Conservation (phyloP, 192 early-diverging fungal genomes). For the Umbelopsis ramanniana region DNA sequence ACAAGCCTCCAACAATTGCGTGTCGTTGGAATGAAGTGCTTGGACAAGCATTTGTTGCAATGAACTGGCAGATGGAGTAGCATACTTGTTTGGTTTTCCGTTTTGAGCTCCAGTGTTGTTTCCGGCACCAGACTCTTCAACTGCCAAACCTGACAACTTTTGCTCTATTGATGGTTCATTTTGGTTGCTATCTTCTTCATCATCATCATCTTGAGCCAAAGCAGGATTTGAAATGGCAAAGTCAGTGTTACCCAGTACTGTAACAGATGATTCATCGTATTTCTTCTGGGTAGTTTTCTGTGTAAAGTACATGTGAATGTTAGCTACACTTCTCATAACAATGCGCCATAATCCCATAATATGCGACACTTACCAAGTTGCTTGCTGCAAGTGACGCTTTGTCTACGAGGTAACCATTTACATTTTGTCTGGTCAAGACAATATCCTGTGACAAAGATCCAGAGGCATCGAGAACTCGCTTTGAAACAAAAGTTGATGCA, state of each 20-base stretch:
- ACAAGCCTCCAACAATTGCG: slow-evolving; percentile 50
- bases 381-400: slow-evolving; percentile 48
- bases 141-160: slow-evolving; percentile 45
- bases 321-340: no score
- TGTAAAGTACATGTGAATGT: no score
- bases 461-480: slow-evolving; percentile 19
- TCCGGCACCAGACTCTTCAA: slow-evolving; percentile 37
- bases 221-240: slow-evolving; percentile 42
- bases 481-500: slow-evolving; percentile 32
- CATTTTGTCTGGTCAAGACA: slow-evolving; percentile 31
- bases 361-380: slow-evolving; percentile 41
- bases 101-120: slow-evolving; percentile 23
- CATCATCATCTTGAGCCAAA: slow-evolving; percentile 27
- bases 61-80: slow-evolving; percentile 50
- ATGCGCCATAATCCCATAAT: not conserved
- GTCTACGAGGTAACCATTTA: slow-evolving; percentile 51
- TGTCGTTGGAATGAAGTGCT: slow-evolving; percentile 59
- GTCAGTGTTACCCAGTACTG: slow-evolving; percentile 46
- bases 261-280: slow-evolving; percentile 57
- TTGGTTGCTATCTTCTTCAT: slow-evolving; percentile 24
- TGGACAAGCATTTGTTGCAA: slow-evolving; percentile 57
- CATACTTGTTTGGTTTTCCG: slow-evolving; percentile 1
- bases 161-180: slow-evolving; percentile 47
- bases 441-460: slow-evolving; percentile 29
- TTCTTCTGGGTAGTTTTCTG: slow-evolving; percentile 56